Conservation (phyloP, 2,329 filamentous ascomycete species). For the Cadophora luteo-olivacea region DNA sequence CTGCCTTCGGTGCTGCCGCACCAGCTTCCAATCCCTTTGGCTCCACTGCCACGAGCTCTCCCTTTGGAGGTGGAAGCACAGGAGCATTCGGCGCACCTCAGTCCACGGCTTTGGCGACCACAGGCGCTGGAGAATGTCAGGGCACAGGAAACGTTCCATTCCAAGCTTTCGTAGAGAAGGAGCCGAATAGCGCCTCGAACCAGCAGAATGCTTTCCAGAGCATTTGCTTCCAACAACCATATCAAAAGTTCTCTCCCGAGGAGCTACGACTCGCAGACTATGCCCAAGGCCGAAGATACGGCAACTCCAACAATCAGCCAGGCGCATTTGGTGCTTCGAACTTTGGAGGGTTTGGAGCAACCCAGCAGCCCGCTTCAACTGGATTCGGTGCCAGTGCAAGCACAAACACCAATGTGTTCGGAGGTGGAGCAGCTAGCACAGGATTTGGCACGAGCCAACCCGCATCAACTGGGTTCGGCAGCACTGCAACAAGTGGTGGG, state of each 20-base stretch:
- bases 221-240: constrained; percentile 78
- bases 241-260: constrained; percentile 90
- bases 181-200: constrained; percentile 60
- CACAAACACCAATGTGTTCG: constrained; percentile 16
- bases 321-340: constrained; percentile 72
- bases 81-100: constrained; percentile 50
- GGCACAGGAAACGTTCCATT: constrained; percentile 77
- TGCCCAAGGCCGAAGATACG: constrained; percentile 81
- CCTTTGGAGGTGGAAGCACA: constrained; percentile 45
- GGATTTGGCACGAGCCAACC: constrained; percentile 51
- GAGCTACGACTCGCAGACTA: constrained; percentile 87
- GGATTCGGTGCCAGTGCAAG: constrained; percentile 54
- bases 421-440: constrained; percentile 20
- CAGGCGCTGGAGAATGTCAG: constrained; percentile 61
- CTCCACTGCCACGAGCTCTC: constrained; percentile 40
- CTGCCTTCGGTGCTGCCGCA: constrained; percentile 44
- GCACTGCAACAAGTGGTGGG: constrained; percentile 42
- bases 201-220: constrained; percentile 75
- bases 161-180: constrained; percentile 74
- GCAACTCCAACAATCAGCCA: constrained; percentile 79
- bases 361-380: constrained; percentile 49
- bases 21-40: constrained; percentile 40
- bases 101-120: constrained; percentile 53
- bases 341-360: constrained; percentile 49
- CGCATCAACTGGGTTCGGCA: constrained; percentile 55